phyloP scores from a whole-genome alignment of 1,284 basidiomycete species.

The Phellopilus nigrolimitatus region DNA sequence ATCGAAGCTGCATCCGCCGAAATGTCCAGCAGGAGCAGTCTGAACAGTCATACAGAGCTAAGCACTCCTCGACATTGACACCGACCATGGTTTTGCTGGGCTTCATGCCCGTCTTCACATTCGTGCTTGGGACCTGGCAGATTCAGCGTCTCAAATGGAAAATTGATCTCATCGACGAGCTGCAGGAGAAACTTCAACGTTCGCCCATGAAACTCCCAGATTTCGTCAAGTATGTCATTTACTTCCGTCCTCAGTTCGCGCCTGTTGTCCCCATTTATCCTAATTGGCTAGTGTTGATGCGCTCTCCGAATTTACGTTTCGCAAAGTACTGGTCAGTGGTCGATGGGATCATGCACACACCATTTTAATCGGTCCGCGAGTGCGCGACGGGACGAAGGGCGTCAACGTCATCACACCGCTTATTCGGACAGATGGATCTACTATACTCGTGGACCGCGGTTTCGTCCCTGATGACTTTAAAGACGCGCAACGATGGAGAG shows the following conservation, averaged over 20 bases:
- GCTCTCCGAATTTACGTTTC: constrained; percentile 83
- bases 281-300: constrained; percentile 45
- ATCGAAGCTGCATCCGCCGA: constrained; percentile 2
- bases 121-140: constrained; percentile 94
- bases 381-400: constrained; percentile 83
- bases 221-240: constrained; percentile 75
- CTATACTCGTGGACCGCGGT: constrained; percentile 88
- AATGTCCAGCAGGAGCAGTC: constrained; percentile 6
- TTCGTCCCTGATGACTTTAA: constrained; percentile 73
- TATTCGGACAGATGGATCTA: constrained; percentile 66
- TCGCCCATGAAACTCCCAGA: constrained; percentile 78
- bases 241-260: background rate
- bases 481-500: constrained; percentile 31
- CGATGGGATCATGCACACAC: constrained; percentile 72
- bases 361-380: constrained; percentile 83
- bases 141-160: constrained; percentile 93
- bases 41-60: constrained; percentile 43
- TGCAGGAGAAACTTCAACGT: constrained; percentile 85
- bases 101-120: constrained; percentile 86
- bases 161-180: constrained; percentile 86
- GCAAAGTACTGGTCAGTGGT: constrained; percentile 78
- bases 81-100: constrained; percentile 80
- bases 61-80: constrained; percentile 54
- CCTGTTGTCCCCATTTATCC: constrained; percentile 19
- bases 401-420: constrained; percentile 87